Base-by-base conservation (phyloP, 345 rosid species). In the Ceriops decandra region DNA sequence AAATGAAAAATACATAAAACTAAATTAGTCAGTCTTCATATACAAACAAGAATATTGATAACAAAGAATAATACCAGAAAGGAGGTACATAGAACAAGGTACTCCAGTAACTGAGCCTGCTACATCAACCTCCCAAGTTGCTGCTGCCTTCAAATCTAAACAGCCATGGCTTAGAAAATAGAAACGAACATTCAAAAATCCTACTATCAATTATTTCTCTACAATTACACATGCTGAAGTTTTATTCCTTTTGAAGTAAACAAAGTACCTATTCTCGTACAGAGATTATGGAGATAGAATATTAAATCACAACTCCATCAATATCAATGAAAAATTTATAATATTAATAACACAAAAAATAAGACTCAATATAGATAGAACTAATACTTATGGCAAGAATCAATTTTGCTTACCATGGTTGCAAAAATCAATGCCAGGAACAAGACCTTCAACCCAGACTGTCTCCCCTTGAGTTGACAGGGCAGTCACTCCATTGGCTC, bases 111-210 rank as follows among this genome's bases (percentile, higher is more conserved):
- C 61, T 54, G 80, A 80, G 82, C 97, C 91, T 7, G 82, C 80
- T 72, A 85, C 88, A 82, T 93, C 98, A 70, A 90, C 97, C 85
- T 93, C 98, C 98, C 98, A 93, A 67, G 98, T 93, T 67, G 97
- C 97, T 33, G 72, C 82, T 49, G 97, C 86, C 91, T 84, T 86
- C 71, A 87, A 63, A 82, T 83, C 97, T 93, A 52, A 69, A 74
- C 52, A 71, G 64, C 67, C 66, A 32, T 26, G 35, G n/a, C 22
- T 27, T 22, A 74, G 60, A 27, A 21, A 51, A 30, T 16, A 15
- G 16, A 56, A 13, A 21, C 4, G 11, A 10, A 57, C 19, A 58
- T 27, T 17, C 52, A 9, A 19, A 27, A 68, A 60, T 62, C 46
- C 64, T n/a, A 36, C 1, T 52, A 64, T 52, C 67, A 19, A 77